Evolutionary conservation across 2,329 filamentous ascomycete genomes (phyloP), one percentile per base, ranked within the genome.

Genomic region (Xylariaceae sp.): DNA sequence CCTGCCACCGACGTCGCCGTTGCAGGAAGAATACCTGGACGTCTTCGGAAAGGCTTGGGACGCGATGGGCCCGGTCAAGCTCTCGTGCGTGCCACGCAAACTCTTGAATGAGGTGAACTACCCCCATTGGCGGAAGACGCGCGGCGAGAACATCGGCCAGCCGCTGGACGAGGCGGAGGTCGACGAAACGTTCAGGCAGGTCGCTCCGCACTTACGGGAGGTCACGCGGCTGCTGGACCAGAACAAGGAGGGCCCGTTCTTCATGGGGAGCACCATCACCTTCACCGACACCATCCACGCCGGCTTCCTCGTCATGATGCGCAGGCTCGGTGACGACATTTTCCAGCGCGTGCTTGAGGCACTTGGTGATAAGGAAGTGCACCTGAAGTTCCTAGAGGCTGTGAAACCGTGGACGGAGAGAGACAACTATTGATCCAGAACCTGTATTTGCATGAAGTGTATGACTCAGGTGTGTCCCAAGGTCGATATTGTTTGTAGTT

Each of bases 231-330:
- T 78, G 38, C 52, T 85, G 46, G 70, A 70, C 49, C 72, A 78
- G 59, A 72, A 72, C 26, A 54, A 62, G 0, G 67, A 70, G 0
- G 82, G 83, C 0, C 74, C 76, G 0, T 85, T 76, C 54, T 76
- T 85, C 38, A 34, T 74, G 44, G 83, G 83, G 0, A 59, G 70
- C 32, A 68, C 66, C 43, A 62, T 69, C 3, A 67, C 66, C 26
- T 83, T 74, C 55, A 71, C 70, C 3, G 78, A 81, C 53, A 74
- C 85, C 39, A 63, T 77, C 2, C 71, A 78, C 52, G 69, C 69
- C 0, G 65, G 65, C 9, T 54, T 59, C 29, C 47, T 67, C 40
- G 49, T 65, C n/a, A 66, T 66, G 50, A 47, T 53, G 15, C 40
- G 59, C 43, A 49, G 54, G 1, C 48, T 68, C 4, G 63, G 62